Base-by-base conservation (phyloP, 345 rosid genomes). In the Brassica rapa region DNA sequence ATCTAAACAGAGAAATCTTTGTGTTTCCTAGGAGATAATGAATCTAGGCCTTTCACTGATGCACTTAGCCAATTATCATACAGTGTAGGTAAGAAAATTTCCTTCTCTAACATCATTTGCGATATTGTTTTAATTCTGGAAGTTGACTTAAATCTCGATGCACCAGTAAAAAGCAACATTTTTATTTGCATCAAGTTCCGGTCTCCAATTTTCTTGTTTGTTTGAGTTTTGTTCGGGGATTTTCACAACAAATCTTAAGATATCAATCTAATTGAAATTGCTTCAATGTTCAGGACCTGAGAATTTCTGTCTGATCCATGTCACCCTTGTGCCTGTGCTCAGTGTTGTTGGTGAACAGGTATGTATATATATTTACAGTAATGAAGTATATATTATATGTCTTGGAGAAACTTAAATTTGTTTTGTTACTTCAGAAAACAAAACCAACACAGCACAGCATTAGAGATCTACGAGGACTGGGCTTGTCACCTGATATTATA, bases 331-430 rank as follows among this genome's bases (percentile, higher is more conserved):
- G 72, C 98, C 98, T 73, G 97, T 94, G 73, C 89, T 92, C 62
- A 88, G 85, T 85, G 98, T 91, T 59, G 98, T 94, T 51, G 98
- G 98, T 63, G 98, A 94, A 79, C 98, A 89, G 94, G 98, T 94
- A 79, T 37, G 43, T 41, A 15, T 4, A 21, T 53, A 33, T 65
- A 19, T 67, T 59, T 60, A 66, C 10, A 66, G 64, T 66, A 79
- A 72, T 79, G 80, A 77, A 64, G 41, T 49, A 63, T 79, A 60
- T 24, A 35, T 12, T 66, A 53, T 35, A 23, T 71, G 25, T 63
- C 63, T n/a, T 46, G 2, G 25, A 32, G 6, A 63, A 37, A 9
- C 70, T 62, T 80, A 59, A 33, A 33, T 61, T 68, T 35, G 37
- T 2, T 19, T 19, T 19, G 21, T 19, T 51, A 12, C 32, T 77